Conservation (phyloP, 129 eudicot genomes). For the Flaveria bidentis region DNA sequence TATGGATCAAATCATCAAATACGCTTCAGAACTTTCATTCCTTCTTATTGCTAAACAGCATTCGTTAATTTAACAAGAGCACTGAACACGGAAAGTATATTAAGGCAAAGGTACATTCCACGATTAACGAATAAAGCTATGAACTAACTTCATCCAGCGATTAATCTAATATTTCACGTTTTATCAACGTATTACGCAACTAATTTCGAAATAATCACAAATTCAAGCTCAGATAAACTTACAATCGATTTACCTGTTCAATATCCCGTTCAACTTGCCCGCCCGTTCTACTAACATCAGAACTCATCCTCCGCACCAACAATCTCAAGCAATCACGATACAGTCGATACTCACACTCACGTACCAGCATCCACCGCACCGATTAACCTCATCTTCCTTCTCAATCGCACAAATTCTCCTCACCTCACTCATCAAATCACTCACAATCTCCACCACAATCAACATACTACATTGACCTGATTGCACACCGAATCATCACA, state of each 20-base stretch:
- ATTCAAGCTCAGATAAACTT: neutral
- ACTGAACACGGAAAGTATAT: too few species aligned
- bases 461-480: constrained; percentile 24
- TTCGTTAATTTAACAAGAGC: too few species aligned
- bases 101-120: neutral
- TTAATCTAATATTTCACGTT: neutral
- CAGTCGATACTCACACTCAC: constrained; percentile 2
- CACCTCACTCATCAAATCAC: constrained; percentile 23
- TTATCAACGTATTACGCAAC: neutral
- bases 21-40: too few species aligned
- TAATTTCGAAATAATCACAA: neutral
- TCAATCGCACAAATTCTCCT: constrained; percentile 11
- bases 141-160: neutral
- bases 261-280: constrained; percentile 52
- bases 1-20: too few species aligned
- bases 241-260: constrained; percentile 41
- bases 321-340: constrained; percentile 2
- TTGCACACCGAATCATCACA: constrained; percentile 4
- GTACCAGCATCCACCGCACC: constrained; percentile 18
- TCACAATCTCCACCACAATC: constrained; percentile 2
- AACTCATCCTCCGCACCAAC: constrained; percentile 35
- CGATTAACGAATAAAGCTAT: neutral
- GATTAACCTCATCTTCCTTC: constrained; percentile 24
- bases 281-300: constrained; percentile 45
- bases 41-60: neutral